Conservation (phyloP, 257 asterid species). For the Linderniella brevidens region DNA sequence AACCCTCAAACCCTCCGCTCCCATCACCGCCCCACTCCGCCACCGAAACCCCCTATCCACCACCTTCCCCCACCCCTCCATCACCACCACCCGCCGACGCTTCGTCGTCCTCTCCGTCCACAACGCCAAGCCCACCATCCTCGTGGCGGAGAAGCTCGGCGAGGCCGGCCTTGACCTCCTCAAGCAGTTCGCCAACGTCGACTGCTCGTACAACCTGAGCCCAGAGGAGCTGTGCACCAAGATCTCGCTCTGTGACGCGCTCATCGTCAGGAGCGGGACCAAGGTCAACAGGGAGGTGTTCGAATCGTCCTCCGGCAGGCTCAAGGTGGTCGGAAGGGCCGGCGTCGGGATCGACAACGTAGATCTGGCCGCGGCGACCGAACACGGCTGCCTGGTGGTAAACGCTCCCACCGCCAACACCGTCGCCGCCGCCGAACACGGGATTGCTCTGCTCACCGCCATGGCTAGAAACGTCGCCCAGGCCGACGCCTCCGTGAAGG, state of each 20-base stretch:
- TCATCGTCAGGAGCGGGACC: slow-evolving; percentile 60
- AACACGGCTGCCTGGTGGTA: slow-evolving; percentile 50
- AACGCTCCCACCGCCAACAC: slow-evolving; percentile 73
- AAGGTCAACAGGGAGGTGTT: slow-evolving; percentile 57
- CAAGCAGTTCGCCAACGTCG: slow-evolving; percentile 24
- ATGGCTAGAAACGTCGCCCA: slow-evolving; percentile 69
- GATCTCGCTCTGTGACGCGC: slow-evolving; percentile 41
- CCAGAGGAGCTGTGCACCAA: slow-evolving; percentile 40
- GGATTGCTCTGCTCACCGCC: slow-evolving; percentile 39
- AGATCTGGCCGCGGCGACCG: slow-evolving; percentile 72
- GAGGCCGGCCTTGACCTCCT: slow-evolving; percentile 43
- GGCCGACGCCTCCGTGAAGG: slow-evolving; percentile 67
- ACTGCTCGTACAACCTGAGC: slow-evolving; percentile 34
- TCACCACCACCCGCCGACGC: no score
- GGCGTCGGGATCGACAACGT: slow-evolving; percentile 73
- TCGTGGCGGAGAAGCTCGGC: slow-evolving; percentile 66
- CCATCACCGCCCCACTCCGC: no score
- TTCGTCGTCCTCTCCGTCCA: no score
- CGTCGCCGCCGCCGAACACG: slow-evolving; percentile 69
- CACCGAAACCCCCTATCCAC: no score
- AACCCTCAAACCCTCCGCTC: no score
- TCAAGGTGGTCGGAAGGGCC: slow-evolving; percentile 64
- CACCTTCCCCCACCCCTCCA: no score
- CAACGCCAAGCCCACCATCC: slow-evolving; percentile 43
- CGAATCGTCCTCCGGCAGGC: slow-evolving; percentile 43